phyloP scores from a whole-genome alignment of 2,329 filamentous ascomycete species.

The Xylaria sp. region DNA sequence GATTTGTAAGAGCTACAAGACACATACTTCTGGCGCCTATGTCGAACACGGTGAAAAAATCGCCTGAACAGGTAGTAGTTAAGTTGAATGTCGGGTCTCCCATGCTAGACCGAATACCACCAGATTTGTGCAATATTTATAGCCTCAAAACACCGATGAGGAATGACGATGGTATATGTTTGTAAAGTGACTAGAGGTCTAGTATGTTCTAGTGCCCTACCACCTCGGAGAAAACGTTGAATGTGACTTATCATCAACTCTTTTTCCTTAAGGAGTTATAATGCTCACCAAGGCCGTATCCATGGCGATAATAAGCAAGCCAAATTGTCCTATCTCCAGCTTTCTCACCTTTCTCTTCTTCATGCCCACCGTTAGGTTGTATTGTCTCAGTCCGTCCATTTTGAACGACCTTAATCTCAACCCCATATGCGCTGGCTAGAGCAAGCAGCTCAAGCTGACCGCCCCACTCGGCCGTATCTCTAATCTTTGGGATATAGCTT shows the following conservation, averaged over 20 bases:
- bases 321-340: conserved; percentile 69
- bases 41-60: no score
- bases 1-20: no score
- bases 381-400: conserved; percentile 84
- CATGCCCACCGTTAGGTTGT: conserved; percentile 58
- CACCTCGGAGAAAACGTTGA: neutral
- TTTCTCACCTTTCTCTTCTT: conserved; percentile 49
- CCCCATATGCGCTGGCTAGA: conserved; percentile 80
- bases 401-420: conserved; percentile 86
- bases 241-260: conserved; percentile 14
- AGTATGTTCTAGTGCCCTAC: neutral
- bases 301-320: conserved; percentile 95
- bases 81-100: no score
- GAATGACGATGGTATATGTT: neutral
- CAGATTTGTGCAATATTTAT: neutral
- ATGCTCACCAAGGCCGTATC: conserved; percentile 94
- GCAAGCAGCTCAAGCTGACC: conserved; percentile 91
- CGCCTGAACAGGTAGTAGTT: no score
- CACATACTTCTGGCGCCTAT: no score
- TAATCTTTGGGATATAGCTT: conserved; percentile 78
- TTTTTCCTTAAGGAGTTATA: conserved; percentile 84
- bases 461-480: conserved; percentile 94
- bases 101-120: no score
- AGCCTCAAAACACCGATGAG: neutral
- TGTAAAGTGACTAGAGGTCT: neutral